Evolutionary conservation across 2,329 filamentous ascomycete genomes (phyloP).

Genomic region (Pseudogymnoascus sp.): DNA sequence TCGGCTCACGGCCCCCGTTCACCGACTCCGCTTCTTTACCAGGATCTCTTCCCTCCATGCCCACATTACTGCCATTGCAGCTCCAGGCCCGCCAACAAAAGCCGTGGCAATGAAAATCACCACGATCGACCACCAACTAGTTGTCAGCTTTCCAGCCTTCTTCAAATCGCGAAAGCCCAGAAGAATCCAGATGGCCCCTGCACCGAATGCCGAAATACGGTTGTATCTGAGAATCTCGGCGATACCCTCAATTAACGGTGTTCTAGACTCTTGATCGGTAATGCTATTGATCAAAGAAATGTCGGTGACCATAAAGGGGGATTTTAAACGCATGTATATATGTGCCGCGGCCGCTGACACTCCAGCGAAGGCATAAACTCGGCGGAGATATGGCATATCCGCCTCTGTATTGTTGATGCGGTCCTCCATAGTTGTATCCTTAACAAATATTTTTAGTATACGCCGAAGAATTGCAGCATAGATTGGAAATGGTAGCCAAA

Average conservation of each 20-base stretch:
- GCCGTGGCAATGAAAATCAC: constrained; percentile 15
- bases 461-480: background rate
- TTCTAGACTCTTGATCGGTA: constrained; percentile 18
- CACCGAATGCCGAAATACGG: constrained; percentile 21
- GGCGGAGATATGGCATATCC: constrained; percentile 10
- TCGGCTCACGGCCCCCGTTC: too few species aligned
- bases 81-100: constrained; percentile 26
- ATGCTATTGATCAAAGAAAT: constrained; percentile 19
- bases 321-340: constrained; percentile 16
- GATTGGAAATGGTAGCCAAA: constrained; percentile 6
- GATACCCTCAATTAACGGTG: constrained; percentile 10
- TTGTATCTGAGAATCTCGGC: constrained; percentile 18
- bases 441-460: background rate
- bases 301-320: constrained; percentile 17
- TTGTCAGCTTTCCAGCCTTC: constrained; percentile 24
- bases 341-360: constrained; percentile 12
- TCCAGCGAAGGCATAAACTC: constrained; percentile 3
- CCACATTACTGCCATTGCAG: constrained; percentile 26
- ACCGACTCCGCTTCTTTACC: constrained; percentile 13
- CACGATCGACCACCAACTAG: constrained; percentile 23
- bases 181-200: constrained; percentile 26
- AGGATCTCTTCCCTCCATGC: constrained; percentile 31
- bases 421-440: constrained; percentile 8
- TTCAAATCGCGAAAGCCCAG: constrained; percentile 31
- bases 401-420: constrained; percentile 6